These are phyloP conservation scores for Penicillium ucsense DNA, from an alignment of 495 filamentous ascomycete genomes.

Conservation along the genomic window DNA sequence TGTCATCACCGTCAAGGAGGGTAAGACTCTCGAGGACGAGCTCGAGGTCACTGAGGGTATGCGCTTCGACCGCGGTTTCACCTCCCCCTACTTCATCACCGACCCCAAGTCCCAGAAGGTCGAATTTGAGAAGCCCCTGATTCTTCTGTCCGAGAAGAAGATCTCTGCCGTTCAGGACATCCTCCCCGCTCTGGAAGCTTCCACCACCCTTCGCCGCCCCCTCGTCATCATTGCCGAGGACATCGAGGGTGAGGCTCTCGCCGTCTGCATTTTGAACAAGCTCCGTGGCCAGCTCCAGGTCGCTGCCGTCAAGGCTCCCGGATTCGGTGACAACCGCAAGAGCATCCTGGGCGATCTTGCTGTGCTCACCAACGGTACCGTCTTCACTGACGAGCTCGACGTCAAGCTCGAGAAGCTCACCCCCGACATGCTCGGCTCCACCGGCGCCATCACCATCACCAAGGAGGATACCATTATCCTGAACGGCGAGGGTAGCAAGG, in stretches of 20 bases:
- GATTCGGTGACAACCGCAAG: conserved; percentile 99
- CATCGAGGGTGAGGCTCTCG: conserved; percentile 96
- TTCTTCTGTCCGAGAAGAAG: conserved; percentile 99
- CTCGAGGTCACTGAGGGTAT: conserved; percentile 98
- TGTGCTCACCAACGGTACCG: conserved; percentile 89
- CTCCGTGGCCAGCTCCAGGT: conserved; percentile 98
- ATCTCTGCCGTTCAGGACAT: conserved; percentile 98
- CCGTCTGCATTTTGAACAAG: conserved; percentile 99
- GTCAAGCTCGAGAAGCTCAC: conserved; percentile 98
- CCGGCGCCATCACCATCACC: conserved; percentile 97
- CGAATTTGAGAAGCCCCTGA: conserved; percentile 98
- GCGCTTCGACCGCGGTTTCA: conserved; percentile 97
- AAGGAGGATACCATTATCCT: conserved; percentile 99
- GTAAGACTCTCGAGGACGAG: conserved; percentile 96
- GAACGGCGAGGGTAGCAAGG: conserved; percentile 95
- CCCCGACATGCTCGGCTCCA: conserved; percentile 89
- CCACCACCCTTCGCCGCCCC: conserved; percentile 87
- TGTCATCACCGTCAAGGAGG: conserved; percentile 99
- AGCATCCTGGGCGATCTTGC: conserved; percentile 94
- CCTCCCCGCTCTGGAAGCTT: conserved; percentile 92
- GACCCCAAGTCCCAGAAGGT: conserved; percentile 97
- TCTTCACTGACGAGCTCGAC: conserved; percentile 97
- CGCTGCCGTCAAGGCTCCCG: conserved; percentile 95
- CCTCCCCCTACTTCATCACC: conserved; percentile 99
- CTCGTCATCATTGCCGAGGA: conserved; percentile 98